Evolutionary conservation across 495 filamentous ascomycete species (phyloP), one percentile per base, ranked within the genome.

Genomic region (Hypoxylon lenormandii): DNA sequence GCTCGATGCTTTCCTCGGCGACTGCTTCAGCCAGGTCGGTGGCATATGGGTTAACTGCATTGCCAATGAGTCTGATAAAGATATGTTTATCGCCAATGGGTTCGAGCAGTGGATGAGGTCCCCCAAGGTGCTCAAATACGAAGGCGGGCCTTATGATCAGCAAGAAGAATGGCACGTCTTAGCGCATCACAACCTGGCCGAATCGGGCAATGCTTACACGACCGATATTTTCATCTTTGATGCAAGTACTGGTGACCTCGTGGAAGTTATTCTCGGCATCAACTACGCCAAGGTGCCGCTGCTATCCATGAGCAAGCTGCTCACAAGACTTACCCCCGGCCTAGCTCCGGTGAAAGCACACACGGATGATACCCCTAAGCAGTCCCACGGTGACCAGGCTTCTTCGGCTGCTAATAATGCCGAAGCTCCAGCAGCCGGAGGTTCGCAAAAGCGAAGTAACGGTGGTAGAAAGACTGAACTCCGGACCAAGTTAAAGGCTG

Each of bases 1-100:
- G 58, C 54, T 43, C 18, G 62, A 67, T 48, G 33, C 60, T 49
- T 56, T 23, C 1, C 66, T 74, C 42, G 37, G 65, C 50, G 69
- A 66, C 26, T 50, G 46, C 6, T 85, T 87, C 56, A 74, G 79
- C 52, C 84, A 87, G 50, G 78, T 85, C 1, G 83, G 64, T n/a
- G 81, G 83, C 0, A 77, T 87, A 11, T 85, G 72, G 73, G 79
- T 84, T 8, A 86, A 84, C 55, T 80, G 77, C 52, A 83, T 86
- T 79, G 82, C 80, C 0, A 76, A 82, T 19, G 22, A 66, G 5
- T 11, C 66, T 0, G 43, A 69, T 0, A 61, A 15, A 0, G 79
- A 85, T n/a, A 81, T 86, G 48, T 87, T 74, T 46, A 81, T 87
- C 42, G 76, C 80, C 5, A 80, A 66, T 59, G 77, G 79, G 0